Conservation (phyloP, 1,284 basidiomycete species). For the Trichosporon sp. region DNA sequence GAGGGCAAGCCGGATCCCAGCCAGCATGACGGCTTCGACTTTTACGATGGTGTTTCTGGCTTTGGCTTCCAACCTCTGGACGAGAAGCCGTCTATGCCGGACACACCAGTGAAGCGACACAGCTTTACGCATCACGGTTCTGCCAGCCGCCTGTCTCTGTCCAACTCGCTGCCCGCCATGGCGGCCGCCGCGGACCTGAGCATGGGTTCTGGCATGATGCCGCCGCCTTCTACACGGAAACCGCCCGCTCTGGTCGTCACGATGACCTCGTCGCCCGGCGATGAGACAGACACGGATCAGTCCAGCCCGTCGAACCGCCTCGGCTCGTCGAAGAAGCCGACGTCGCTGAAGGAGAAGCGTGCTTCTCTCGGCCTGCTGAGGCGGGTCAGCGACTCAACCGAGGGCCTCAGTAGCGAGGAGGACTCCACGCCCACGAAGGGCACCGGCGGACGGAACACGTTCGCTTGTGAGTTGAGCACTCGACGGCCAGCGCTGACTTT, state of each 20-base stretch:
- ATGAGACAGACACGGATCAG: conserved; percentile 42
- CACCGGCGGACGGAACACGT: conserved; percentile 18
- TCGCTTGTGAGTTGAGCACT: conserved; percentile 9
- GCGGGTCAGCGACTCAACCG: conserved; percentile 28
- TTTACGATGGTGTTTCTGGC: conserved; percentile 35
- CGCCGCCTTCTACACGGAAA: conserved; percentile 19
- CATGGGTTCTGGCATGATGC: background rate
- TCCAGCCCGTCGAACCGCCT: conserved; percentile 37
- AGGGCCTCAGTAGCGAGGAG: conserved; percentile 40
- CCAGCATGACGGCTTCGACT: conserved; percentile 28
- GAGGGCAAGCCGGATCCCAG: background rate
- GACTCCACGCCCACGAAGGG: conserved; percentile 47
- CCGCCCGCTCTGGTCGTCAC: conserved; percentile 30
- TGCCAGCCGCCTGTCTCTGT: conserved; percentile 13
- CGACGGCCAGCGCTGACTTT: background rate
- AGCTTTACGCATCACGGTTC: conserved; percentile 28
- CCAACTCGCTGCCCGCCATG: conserved; percentile 13
- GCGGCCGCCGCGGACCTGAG: background rate
- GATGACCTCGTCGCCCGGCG: conserved; percentile 36
- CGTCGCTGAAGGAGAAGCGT: conserved; percentile 9
- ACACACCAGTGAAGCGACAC: conserved; percentile 48
- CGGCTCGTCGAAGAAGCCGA: conserved; percentile 12
- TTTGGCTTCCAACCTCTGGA: conserved; percentile 24
- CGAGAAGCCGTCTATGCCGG: conserved; percentile 44
- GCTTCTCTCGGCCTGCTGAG: conserved; percentile 30